Evolutionary conservation across 768 basidiomycete species (phyloP).

Genomic region (Boletus bicolor): DNA sequence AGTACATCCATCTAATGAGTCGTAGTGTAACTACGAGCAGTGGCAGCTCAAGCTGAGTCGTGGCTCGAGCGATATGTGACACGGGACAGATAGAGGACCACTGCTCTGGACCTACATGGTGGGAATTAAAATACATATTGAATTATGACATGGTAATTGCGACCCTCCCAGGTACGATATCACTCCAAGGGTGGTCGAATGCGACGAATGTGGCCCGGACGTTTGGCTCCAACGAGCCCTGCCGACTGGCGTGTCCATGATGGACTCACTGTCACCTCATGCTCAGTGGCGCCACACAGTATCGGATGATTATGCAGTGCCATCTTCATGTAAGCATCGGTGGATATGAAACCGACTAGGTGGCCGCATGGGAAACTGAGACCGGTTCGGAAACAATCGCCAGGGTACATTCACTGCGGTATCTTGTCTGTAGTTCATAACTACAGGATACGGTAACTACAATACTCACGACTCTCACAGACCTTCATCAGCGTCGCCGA

Average conservation of each 20-base stretch:
- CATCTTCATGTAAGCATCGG: background rate
- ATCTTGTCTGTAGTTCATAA: background rate
- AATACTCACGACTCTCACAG: background rate
- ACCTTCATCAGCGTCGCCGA: background rate
- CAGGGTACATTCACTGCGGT: background rate
- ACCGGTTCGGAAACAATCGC: background rate
- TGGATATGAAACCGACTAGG: background rate
- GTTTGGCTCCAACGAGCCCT: constrained; percentile 1
- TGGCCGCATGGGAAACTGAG: background rate
- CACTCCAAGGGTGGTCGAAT: constrained; percentile 1
- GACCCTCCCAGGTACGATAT: background rate
- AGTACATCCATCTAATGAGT: background rate
- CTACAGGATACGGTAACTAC: background rate
- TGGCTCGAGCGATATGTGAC: background rate
- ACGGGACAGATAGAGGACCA: background rate
- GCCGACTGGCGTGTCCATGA: background rate
- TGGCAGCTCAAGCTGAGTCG: background rate
- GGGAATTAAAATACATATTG: background rate
- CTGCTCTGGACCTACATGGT: background rate
- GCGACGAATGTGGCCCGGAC: background rate
- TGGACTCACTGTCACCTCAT: background rate
- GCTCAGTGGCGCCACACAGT: background rate
- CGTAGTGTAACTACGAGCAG: background rate
- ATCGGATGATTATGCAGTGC: background rate
- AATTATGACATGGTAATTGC: background rate